Evolutionary conservation across 768 basidiomycete species (phyloP), one percentile per base, ranked within the genome.

Genomic region (Leucocoprinus birnbaumii): DNA sequence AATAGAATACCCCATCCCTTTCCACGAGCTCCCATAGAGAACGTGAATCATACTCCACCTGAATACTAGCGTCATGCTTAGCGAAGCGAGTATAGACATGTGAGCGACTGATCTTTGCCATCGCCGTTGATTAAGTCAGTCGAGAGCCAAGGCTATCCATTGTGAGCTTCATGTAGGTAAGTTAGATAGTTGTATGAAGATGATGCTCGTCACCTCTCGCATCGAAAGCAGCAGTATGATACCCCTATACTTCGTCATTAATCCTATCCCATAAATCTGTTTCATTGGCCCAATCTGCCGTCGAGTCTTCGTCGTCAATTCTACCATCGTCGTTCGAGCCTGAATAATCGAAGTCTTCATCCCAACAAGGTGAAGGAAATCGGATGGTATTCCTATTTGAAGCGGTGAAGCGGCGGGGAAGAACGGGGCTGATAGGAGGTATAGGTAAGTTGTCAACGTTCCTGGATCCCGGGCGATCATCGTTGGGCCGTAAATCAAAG

Each of bases 301-400:
- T 55, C 24, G 55, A 44, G 52, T 83, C 80, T 48, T 37, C 27
- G 13, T 62, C 47, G 34, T 84, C 76, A 41, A 77, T 58, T 22
- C 61, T 58, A 5, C 63, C 69, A 27, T 84, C 83, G 3, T 76
- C 76, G n/a, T 63, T n/a, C n/a, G n/a, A n/a, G n/a, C n/a, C 48
- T 46, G 82, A 58, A 60, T 79, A 80, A 1, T 16, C 21, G 34
- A 13, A 14, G 19, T 14, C 40, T 19, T 48, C 27, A 34, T 48
- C 31, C 31, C 31, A n/a, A n/a, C 27, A 48, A 53, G 62, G 22
- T 56, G 57, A 21, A 65, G 51, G 21, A 60, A 57, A 22, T 65
- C 59, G n/a, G n/a, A n/a, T n/a, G n/a, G n/a, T n/a, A n/a, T 66
- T 14, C 16, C 8, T 60, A 5, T 38, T 44, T 21, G n/a, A n/a